Percentiles rank a stretch among this genome's conserved stretches.
Conservation (phyloP, 768 basidiomycete genomes). For the Dendrothele bispora region DNA sequence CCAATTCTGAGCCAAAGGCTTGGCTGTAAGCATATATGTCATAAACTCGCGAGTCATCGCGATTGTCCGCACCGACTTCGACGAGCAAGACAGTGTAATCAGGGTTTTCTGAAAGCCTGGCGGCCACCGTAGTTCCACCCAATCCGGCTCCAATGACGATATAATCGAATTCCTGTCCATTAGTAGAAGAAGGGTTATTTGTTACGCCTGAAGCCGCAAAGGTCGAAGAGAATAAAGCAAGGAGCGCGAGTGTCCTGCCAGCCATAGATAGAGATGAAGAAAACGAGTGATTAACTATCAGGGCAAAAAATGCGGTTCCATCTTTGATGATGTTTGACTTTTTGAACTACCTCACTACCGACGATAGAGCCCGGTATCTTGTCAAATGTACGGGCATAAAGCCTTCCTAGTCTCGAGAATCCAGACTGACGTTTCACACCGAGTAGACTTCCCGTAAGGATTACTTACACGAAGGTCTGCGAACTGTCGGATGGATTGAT, state of each 20-base stretch:
- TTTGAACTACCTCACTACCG: too few relatives aligned
- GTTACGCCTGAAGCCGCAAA: constrained; percentile 29
- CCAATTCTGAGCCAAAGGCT: constrained; percentile 41
- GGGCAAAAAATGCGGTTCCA: too few relatives aligned
- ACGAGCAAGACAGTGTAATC: constrained; percentile 39
- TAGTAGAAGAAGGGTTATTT: constrained; percentile 27
- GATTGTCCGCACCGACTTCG: constrained; percentile 51
- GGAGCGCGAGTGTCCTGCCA: neutral
- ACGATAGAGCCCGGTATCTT: too few relatives aligned
- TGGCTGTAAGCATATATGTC: constrained; percentile 45
- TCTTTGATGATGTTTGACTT: too few relatives aligned
- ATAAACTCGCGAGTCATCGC: constrained; percentile 41
- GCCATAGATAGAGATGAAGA: too few relatives aligned
- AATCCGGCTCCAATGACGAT: constrained; percentile 45
- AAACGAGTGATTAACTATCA: too few relatives aligned
- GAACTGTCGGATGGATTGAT: too few relatives aligned
- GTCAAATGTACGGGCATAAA: too few relatives aligned
- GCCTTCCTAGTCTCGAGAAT: too few relatives aligned
- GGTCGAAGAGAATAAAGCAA: neutral
- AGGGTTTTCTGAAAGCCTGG: constrained; percentile 35
- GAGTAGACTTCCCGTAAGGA: too few relatives aligned
- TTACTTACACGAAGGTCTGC: too few relatives aligned
- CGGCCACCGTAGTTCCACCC: constrained; percentile 32
- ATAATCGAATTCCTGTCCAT: constrained; percentile 41
- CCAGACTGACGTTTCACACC: too few relatives aligned